Evolutionary conservation across 306 rosid species (phyloP), one percentile per base, ranked within the genome.

Genomic region (Sesbania bispinosa): DNA sequence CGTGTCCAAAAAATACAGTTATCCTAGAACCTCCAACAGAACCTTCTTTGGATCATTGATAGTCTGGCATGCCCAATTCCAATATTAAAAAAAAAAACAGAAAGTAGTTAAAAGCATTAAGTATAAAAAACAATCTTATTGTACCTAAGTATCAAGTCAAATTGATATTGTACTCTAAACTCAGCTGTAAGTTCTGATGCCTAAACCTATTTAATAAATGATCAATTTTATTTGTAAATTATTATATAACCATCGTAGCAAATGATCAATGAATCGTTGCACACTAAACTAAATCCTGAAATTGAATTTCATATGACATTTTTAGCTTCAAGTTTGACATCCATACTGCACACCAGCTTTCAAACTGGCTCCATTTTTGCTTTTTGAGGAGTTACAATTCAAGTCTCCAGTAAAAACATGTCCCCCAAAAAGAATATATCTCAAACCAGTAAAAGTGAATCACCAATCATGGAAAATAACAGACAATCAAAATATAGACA

Each of bases 391-490:
- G 41, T 14, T 41, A 30, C 47, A 71, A n/a, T 2, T 19, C 23
- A 52, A 21, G 18, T 19, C 15, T 39, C 48, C 36, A n/a, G n/a
- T n/a, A n/a, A n/a, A n/a, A n/a, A n/a, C n/a, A n/a, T n/a, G n/a
- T n/a, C n/a, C n/a, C n/a, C n/a, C n/a, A n/a, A n/a, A n/a, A n/a
- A n/a, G n/a, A n/a, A n/a, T n/a, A n/a, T n/a, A n/a, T n/a, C n/a
- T n/a, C n/a, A n/a, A n/a, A n/a, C n/a, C n/a, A n/a, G n/a, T n/a
- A n/a, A n/a, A n/a, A n/a, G n/a, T n/a, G n/a, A n/a, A n/a, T n/a
- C n/a, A n/a, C n/a, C n/a, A 52, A 77, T 33, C 36, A 53, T 26
- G 20, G 33, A 50, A 77, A 73, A 77, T 14, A 65, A 20, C 29
- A 19, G 41, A 69, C 52, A 69, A 7, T 18, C 8, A 39, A 46